Evolutionary conservation across 2,329 filamentous ascomycete species (phyloP).

Genomic region (Raffaelea albimanens): DNA sequence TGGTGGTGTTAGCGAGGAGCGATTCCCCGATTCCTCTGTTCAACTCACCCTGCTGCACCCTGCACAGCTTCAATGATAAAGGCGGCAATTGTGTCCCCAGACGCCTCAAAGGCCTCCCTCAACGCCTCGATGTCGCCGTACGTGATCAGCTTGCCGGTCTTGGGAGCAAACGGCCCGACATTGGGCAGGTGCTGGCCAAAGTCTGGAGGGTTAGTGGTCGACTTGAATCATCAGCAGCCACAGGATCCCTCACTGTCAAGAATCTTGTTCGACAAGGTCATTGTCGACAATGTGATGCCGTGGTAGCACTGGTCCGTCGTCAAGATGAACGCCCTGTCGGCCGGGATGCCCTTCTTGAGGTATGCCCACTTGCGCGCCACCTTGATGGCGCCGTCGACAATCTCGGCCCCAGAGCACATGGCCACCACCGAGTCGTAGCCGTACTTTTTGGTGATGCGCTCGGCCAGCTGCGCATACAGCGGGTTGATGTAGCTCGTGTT

Average conservation of each 20-base stretch:
- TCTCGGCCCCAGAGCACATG: constrained; percentile 4
- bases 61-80: constrained; percentile 2
- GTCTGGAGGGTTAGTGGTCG: background rate
- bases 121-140: constrained; percentile 1
- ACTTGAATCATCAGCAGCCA: background rate
- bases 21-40: background rate
- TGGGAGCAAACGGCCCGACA: background rate
- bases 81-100: constrained; percentile 1
- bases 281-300: constrained; percentile 2
- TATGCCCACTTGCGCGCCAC: constrained; percentile 4
- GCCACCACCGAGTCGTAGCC: constrained; percentile 1
- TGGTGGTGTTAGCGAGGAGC: background rate
- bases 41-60: background rate
- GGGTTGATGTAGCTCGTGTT: constrained; percentile 6
- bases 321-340: constrained; percentile 1
- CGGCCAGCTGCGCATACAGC: constrained; percentile 1
- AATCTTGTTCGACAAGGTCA: background rate
- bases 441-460: constrained; percentile 1
- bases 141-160: background rate
- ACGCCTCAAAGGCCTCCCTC: constrained; percentile 1
- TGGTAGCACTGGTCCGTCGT: constrained; percentile 2
- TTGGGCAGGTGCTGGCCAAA: constrained; percentile 4
- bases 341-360: constrained; percentile 1
- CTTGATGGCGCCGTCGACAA: background rate
- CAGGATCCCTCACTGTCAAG: background rate